A percentile compares a stretch with the other conserved stretches of the same genome.
phyloP scores from a whole-genome alignment of 2,329 filamentous ascomycete genomes.

The Zasmidium angulare region DNA sequence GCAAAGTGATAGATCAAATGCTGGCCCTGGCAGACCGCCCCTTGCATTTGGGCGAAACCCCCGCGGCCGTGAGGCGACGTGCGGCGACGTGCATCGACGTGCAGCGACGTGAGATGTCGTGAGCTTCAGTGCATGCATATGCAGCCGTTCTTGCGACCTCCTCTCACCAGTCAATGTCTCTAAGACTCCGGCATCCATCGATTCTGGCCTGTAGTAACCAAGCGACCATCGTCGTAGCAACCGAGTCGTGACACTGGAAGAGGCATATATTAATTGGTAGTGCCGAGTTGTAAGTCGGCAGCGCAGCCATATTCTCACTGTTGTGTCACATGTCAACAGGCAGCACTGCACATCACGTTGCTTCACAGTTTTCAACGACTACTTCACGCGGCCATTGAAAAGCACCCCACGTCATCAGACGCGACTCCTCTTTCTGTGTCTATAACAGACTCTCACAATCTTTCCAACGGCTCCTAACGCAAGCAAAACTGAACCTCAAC shows the following conservation, averaged over 20 bases:
- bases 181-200: background rate
- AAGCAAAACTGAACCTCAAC: background rate
- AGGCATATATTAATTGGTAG: no score
- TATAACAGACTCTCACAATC: background rate
- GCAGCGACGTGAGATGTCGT: slow-evolving; percentile 9
- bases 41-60: background rate
- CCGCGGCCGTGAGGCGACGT: slow-evolving; percentile 1
- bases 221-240: background rate
- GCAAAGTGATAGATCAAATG: background rate
- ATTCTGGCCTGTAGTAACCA: background rate
- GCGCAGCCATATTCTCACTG: background rate
- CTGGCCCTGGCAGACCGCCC: background rate
- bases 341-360: slow-evolving; percentile 3
- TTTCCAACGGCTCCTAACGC: background rate
- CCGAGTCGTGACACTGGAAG: background rate
- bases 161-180: background rate
- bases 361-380: slow-evolving; percentile 6
- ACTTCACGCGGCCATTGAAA: background rate
- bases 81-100: slow-evolving; percentile 4
- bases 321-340: slow-evolving; percentile 6
- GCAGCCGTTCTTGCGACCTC: background rate
- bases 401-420: slow-evolving; percentile 2
- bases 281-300: no score
- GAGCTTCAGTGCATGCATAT: slow-evolving; percentile 13
- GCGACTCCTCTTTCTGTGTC: background rate